Evolutionary conservation across 495 filamentous ascomycete genomes (phyloP), one percentile per base, ranked within the genome.

Genomic region (Penicillium manginii): DNA sequence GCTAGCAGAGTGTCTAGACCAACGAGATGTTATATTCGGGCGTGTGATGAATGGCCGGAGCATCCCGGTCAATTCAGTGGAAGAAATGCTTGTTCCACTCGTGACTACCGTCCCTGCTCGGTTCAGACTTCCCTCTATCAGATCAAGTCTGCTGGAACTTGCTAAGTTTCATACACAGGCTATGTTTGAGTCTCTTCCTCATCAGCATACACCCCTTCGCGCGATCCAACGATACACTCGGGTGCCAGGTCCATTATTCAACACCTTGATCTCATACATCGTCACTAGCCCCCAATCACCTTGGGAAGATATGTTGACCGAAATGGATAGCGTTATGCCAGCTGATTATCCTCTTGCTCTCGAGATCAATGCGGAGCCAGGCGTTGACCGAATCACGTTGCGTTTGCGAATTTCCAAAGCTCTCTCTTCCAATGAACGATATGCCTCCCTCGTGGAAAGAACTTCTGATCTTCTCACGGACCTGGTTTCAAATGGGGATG

Each of bases 81-180:
- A 91, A 19, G 73, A 79, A 4, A 82, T 94, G 18, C 81, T 92
- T n/a, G 86, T 86, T 2, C 90, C 90, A 1, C 91, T 88, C 67
- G 90, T 93, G 71, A 92, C 91, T 59, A 93, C 90, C 0, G 71
- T 93, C 19, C 89, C 91, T 0, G 61, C 88, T 15, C 76, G 90
- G 15, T 58, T 71, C 22, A 53, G 46, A 29, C 45, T 56, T 31
- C 11, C 52, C 4, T 47, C 52, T 46, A 12, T 7, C 0, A 32
- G 15, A 51, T 51, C 49, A 0, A 51, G 40, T 43, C 40, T 43
- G 7, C 17, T 43, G 4, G n/a, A 43, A 2, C 3, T n/a, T 8
- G 40, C 40, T 4, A 43, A 43, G 17, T 3, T 9, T 18, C 17
- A 43, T 43, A 43, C 40, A 43, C 14, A 17, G 2, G 8, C 40